Percentiles rank a stretch among this genome's conserved stretches.
phyloP scores from a whole-genome alignment of 108 stramenopile genomes.

The Fistulifera pelliculosa region DNA sequence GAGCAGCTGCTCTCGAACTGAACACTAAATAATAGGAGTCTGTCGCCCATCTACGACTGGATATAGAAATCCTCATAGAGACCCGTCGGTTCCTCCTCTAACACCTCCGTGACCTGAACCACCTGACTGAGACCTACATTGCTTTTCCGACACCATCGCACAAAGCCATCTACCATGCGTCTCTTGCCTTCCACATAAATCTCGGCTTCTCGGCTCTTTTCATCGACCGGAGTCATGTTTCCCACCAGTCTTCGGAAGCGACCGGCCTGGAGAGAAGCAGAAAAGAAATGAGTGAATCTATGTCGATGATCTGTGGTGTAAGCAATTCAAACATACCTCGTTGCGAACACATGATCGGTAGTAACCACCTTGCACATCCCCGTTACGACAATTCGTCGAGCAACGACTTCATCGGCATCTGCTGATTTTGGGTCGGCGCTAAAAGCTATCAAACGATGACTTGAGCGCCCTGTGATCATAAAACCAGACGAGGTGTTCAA shows the following conservation, averaged over 20 bases:
- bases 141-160: constrained; percentile 71
- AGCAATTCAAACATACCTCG: constrained; percentile 57
- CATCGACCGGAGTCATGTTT: constrained; percentile 74
- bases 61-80: constrained; percentile 74
- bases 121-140: constrained; percentile 64
- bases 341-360: constrained; percentile 72
- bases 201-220: constrained; percentile 7
- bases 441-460: not conserved
- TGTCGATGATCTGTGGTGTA: no score
- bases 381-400: constrained; percentile 48
- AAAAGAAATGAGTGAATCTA: constrained; percentile 2
- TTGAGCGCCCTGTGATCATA: no score
- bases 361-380: constrained; percentile 78
- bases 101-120: constrained; percentile 41
- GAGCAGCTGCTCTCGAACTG: no score
- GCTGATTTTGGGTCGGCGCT: not conserved
- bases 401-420: constrained; percentile 37
- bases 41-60: no score
- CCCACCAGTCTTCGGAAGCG: constrained; percentile 65
- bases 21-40: no score
- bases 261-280: constrained; percentile 30
- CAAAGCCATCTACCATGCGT: constrained; percentile 71
- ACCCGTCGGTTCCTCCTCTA: constrained; percentile 66
- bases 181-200: constrained; percentile 50
- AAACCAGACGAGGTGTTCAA: no score